Evolutionary conservation across 1,284 basidiomycete species (phyloP).

Genomic region (Pseudozyma flocculosa): DNA sequence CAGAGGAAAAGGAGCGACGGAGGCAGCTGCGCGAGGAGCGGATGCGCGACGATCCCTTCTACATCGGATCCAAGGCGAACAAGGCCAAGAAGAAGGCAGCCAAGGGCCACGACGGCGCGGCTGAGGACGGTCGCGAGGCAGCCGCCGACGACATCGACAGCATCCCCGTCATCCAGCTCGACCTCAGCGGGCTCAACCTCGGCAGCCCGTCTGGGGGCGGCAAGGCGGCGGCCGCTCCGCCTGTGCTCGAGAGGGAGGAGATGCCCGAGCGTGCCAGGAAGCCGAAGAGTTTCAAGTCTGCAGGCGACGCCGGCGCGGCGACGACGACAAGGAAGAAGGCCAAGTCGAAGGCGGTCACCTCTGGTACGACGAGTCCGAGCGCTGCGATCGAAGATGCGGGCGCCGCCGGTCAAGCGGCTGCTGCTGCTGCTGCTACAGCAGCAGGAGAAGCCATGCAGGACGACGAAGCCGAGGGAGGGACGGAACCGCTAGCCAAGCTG

Average conservation of each 20-base stretch:
- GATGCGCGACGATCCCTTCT: constrained; percentile 31
- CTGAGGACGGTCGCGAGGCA: neutral
- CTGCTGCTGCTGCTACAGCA: neutral
- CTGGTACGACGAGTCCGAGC: too few species aligned
- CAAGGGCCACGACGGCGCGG: neutral
- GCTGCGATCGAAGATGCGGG: too few species aligned
- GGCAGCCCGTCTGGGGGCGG: too few species aligned
- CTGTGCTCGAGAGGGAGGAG: constrained; percentile 33
- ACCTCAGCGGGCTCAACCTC: constrained; percentile 8
- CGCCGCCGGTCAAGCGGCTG: too few species aligned
- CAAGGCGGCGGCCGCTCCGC: constrained; percentile 32
- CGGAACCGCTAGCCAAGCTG: neutral
- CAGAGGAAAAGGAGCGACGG: neutral
- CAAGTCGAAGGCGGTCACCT: neutral
- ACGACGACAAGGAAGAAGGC: too few species aligned
- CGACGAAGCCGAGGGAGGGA: neutral
- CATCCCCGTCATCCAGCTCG: constrained; percentile 50
- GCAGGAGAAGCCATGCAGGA: neutral
- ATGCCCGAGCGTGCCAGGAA: neutral
- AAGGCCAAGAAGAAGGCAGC: neutral
- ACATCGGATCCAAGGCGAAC: constrained; percentile 11
- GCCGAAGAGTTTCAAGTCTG: too few species aligned
- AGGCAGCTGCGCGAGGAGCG: constrained; percentile 5
- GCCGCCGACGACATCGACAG: constrained; percentile 35
- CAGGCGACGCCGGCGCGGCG: too few species aligned